Evolutionary conservation across 148 eudicot species (phyloP).

Genomic region (Beta vulgaris): DNA sequence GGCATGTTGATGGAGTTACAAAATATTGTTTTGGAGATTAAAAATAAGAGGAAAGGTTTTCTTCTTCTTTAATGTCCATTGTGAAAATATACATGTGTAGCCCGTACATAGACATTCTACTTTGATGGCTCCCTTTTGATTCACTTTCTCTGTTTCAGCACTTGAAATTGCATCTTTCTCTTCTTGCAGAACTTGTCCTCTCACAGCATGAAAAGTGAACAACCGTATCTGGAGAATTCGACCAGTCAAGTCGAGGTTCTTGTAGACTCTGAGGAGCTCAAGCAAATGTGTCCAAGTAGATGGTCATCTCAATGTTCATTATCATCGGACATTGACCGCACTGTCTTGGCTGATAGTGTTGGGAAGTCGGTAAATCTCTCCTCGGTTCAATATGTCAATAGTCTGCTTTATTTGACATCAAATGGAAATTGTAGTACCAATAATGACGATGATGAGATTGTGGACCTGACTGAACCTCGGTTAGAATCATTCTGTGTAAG

Average conservation of each 20-base stretch:
- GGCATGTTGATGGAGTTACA: too few species aligned
- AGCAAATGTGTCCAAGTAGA: slow-evolving; percentile 41
- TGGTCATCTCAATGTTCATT: slow-evolving; percentile 37
- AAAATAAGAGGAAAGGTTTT: too few species aligned
- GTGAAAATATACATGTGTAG: too few species aligned
- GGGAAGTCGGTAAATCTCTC: slow-evolving; percentile 29
- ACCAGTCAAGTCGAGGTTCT: slow-evolving; percentile 30
- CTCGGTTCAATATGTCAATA: slow-evolving; percentile 32
- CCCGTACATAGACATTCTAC: too few species aligned
- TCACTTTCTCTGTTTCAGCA: not conserved
- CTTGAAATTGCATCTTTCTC: not conserved
- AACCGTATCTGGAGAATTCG: slow-evolving; percentile 9
- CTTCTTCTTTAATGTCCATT: too few species aligned
- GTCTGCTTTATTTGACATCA: slow-evolving; percentile 38
- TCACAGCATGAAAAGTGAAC: slow-evolving; percentile 22
- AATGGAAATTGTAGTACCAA: slow-evolving; percentile 21
- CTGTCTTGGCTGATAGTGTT: slow-evolving; percentile 27
- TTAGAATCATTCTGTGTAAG: slow-evolving; percentile 59
- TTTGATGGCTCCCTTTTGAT: not conserved
- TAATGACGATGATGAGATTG: slow-evolving; percentile 46
- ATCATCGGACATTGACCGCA: slow-evolving; percentile 31
- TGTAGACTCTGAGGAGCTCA: slow-evolving; percentile 49
- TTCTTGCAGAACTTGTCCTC: slow-evolving; percentile 39
- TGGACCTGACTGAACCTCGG: slow-evolving; percentile 74
- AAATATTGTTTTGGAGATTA: too few species aligned